Conservation (phyloP, 1,284 basidiomycete genomes). For the Ustilago loliicola region DNA sequence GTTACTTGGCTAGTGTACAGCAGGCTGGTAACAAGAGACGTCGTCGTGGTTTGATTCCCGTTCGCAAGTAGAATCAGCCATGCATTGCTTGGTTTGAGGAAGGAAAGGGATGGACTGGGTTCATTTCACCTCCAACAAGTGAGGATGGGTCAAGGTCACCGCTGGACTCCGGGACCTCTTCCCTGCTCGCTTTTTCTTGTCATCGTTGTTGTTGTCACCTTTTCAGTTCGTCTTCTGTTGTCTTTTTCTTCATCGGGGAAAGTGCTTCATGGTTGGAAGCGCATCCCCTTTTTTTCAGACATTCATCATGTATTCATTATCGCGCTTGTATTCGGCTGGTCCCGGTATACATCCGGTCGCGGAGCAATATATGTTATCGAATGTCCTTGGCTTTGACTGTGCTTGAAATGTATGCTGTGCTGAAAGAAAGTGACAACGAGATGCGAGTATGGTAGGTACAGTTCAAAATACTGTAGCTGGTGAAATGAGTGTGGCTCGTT, state of each 20-base stretch:
- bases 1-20: conserved; percentile 40
- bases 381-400: neutral
- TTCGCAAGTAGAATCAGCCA: conserved; percentile 17
- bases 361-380: neutral
- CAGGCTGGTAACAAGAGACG: conserved; percentile 8
- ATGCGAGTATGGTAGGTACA: neutral
- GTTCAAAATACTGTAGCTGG: neutral
- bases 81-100: too few species aligned
- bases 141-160: conserved; percentile 3
- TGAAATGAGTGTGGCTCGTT: neutral
- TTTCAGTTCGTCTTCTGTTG: neutral
- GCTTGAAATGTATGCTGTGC: neutral
- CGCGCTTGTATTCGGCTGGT: neutral
- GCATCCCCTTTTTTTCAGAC: neutral
- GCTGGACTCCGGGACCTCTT: conserved; percentile 4
- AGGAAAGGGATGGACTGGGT: conserved; percentile 1
- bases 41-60: conserved; percentile 27
- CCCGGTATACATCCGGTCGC: neutral
- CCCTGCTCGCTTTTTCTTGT: neutral
- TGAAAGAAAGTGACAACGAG: neutral
- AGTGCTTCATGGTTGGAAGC: neutral
- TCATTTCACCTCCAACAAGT: too few species aligned
- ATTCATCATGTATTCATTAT: neutral
- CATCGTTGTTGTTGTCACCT: neutral
- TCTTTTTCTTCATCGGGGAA: neutral